Conservation (phyloP, 148 eudicot genomes). For the Dianthus caryophyllus region DNA sequence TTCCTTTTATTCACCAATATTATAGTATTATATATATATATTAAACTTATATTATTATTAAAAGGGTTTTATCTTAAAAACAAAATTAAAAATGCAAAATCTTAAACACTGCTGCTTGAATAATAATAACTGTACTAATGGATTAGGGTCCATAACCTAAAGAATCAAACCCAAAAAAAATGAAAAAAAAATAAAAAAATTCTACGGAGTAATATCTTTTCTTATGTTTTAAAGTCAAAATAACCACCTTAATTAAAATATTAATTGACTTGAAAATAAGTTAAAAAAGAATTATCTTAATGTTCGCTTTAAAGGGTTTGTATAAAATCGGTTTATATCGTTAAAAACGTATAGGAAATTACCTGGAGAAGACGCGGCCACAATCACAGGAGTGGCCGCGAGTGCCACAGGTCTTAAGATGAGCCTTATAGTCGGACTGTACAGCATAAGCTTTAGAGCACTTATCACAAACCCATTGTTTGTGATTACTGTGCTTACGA, state of each 20-base stretch:
- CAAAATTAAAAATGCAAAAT: no score
- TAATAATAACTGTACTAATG: not conserved
- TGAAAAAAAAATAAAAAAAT: not conserved
- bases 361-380: slow-evolving; percentile 95
- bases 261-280: not conserved
- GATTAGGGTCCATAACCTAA: not conserved
- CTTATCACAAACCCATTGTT: slow-evolving; percentile 81
- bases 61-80: no score
- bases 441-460: slow-evolving; percentile 86
- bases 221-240: slow-evolving; percentile 22
- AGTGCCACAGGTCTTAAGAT: slow-evolving; percentile 88
- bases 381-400: slow-evolving; percentile 93
- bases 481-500: slow-evolving; percentile 75
- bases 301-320: not conserved
- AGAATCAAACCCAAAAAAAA: not conserved
- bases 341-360: not conserved
- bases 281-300: not conserved
- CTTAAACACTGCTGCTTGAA: no score
- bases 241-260: not conserved
- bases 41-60: no score
- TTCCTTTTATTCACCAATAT: not conserved
- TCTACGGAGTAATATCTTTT: slow-evolving; percentile 1
- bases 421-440: slow-evolving; percentile 87
- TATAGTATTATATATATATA: no score
- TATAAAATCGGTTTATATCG: not conserved